phyloP scores from a whole-genome alignment of 257 asterid species.

The Jasminum sambac region DNA sequence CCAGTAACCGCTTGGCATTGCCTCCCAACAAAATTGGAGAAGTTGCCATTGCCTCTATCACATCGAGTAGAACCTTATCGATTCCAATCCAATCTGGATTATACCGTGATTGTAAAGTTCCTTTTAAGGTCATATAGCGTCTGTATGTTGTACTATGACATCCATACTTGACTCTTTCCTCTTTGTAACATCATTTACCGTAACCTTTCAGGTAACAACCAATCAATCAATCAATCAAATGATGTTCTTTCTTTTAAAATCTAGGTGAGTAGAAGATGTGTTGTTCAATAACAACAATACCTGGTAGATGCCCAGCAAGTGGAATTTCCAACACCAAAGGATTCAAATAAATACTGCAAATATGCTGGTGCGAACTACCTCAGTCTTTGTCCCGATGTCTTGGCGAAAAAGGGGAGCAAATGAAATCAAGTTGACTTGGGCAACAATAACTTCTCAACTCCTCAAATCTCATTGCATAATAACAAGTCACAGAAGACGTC shows the following conservation, averaged over 20 bases:
- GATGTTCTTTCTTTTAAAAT: no score
- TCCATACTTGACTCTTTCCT: constrained; percentile 74
- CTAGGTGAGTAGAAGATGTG: no score
- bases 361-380: constrained; percentile 65
- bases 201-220: constrained; percentile 43
- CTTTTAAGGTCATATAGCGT: constrained; percentile 79
- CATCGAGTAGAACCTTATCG: constrained; percentile 80
- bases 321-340: constrained; percentile 58
- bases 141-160: constrained; percentile 72
- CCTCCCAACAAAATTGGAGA: constrained; percentile 84
- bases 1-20: constrained; percentile 65
- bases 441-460: constrained; percentile 58
- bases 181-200: constrained; percentile 61
- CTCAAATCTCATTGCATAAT: constrained; percentile 68
- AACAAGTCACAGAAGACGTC: constrained; percentile 68
- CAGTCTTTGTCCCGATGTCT: constrained; percentile 74
- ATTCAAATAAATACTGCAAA: constrained; percentile 65
- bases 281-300: constrained; percentile 32
- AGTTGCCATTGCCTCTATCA: constrained; percentile 79
- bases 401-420: constrained; percentile 72
- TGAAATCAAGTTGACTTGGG: constrained; percentile 61
- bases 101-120: constrained; percentile 71
- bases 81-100: constrained; percentile 80
- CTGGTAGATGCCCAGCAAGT: constrained; percentile 87
- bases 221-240: constrained; percentile 21